phyloP scores from a whole-genome alignment of 2,329 filamentous ascomycete species.

The Grosmannia penicillata region DNA sequence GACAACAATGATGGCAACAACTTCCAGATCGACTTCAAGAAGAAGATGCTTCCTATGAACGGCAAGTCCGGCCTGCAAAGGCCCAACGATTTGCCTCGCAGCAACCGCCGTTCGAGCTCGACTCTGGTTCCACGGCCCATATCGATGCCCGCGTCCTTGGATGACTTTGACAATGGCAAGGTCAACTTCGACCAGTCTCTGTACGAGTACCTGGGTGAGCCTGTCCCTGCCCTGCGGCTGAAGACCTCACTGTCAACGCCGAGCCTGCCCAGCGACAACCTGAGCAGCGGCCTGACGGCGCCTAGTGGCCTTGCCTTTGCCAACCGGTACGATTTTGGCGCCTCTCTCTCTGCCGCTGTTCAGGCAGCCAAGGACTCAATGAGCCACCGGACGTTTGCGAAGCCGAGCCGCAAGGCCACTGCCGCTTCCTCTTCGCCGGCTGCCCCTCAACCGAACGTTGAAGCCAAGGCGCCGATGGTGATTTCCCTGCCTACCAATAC shows the following conservation, averaged over 20 bases:
- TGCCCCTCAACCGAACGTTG: conserved; percentile 5
- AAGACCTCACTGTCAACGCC: conserved; percentile 52
- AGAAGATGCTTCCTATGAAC: conserved; percentile 52
- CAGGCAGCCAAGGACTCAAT: conserved; percentile 51
- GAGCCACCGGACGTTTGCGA: conserved; percentile 41
- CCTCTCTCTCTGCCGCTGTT: conserved; percentile 75
- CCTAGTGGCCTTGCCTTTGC: conserved; percentile 65
- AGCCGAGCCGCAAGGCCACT: conserved; percentile 26
- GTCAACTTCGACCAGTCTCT: conserved; percentile 45
- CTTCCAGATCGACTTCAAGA: conserved; percentile 87
- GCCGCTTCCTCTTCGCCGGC: neutral
- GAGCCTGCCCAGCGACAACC: conserved; percentile 48
- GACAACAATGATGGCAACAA: conserved; percentile 82
- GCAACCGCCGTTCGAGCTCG: conserved; percentile 37
- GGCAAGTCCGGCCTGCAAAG: conserved; percentile 30
- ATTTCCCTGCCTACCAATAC: conserved; percentile 5
- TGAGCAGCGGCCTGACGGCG: conserved; percentile 33
- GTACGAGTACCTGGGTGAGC: conserved; percentile 48
- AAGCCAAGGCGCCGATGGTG: conserved; percentile 7
- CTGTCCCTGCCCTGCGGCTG: conserved; percentile 47
- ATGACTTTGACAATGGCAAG: conserved; percentile 55
- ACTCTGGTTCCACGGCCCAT: conserved; percentile 30
- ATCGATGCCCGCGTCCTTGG: conserved; percentile 43
- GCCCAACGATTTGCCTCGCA: conserved; percentile 44
- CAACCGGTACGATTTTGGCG: conserved; percentile 89